Conservation (phyloP, 257 asterid species). For the Plantago elongata region DNA sequence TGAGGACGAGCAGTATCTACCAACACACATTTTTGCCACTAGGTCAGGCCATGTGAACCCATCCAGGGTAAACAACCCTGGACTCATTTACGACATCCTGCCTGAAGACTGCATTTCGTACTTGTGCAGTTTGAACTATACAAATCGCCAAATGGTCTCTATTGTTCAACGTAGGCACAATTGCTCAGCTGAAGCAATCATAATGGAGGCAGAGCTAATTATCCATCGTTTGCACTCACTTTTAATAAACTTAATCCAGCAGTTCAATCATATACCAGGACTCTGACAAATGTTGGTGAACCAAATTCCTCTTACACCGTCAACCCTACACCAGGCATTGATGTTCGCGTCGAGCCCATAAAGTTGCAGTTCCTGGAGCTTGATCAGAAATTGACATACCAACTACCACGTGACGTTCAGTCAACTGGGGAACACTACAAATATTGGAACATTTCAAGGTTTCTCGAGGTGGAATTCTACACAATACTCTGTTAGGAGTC, state of each 20-base stretch:
- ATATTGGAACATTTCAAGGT: slow-evolving; percentile 10
- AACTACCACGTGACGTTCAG: slow-evolving; percentile 19
- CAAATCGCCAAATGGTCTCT: slow-evolving; percentile 5
- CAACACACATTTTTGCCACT: slow-evolving; percentile 20
- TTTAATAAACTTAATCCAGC: background rate
- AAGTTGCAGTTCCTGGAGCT: slow-evolving; percentile 12
- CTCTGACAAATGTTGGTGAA: slow-evolving; percentile 24
- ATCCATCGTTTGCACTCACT: slow-evolving; percentile 22
- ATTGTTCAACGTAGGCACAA: slow-evolving; percentile 19
- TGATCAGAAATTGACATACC: slow-evolving; percentile 15
- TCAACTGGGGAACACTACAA: background rate
- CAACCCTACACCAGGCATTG: slow-evolving; percentile 7
- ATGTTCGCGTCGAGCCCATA: slow-evolving; percentile 7
- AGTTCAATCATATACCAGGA: slow-evolving; percentile 19
- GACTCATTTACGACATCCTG: slow-evolving; percentile 21
- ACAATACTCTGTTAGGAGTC: slow-evolving; percentile 22
- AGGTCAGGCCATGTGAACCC: slow-evolving; percentile 28
- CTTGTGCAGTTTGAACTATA: slow-evolving; percentile 24
- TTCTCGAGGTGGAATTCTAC: slow-evolving; percentile 12
- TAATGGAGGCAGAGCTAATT: slow-evolving; percentile 22
- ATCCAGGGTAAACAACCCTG: slow-evolving; percentile 21
- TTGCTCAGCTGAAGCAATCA: slow-evolving; percentile 22
- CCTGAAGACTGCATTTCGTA: slow-evolving; percentile 18
- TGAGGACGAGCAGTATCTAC: slow-evolving; percentile 10
- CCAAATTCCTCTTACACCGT: slow-evolving; percentile 13